Evolutionary conservation across 768 basidiomycete genomes (phyloP).

Genomic region (Tephrocybe sp.): DNA sequence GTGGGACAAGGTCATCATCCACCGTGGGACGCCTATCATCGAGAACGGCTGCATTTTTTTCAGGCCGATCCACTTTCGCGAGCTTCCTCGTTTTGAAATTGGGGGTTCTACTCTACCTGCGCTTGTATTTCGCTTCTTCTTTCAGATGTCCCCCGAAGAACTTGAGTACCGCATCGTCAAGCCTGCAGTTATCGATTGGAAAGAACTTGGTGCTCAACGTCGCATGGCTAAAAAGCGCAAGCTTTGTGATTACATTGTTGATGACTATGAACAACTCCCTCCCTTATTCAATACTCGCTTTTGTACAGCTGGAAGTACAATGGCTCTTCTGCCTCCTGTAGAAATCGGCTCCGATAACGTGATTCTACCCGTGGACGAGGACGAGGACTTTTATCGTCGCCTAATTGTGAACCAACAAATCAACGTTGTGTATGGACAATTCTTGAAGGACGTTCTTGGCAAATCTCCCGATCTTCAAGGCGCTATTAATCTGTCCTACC

Average conservation of each 20-base stretch:
- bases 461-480: constrained; percentile 11
- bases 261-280: not conserved
- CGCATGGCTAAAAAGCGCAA: not conserved
- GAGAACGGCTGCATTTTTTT: constrained; percentile 17
- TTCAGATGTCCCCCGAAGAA: not conserved
- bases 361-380: no score
- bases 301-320: not conserved
- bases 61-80: not conserved
- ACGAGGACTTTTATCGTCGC: no score
- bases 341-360: not conserved
- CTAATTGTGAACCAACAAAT: no score
- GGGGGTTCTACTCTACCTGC: not conserved
- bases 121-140: not conserved
- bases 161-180: not conserved
- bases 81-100: not conserved
- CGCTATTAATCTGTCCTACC: constrained; percentile 2
- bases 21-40: no score
- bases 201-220: not conserved
- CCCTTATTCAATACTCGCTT: no score
- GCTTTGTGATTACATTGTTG: not conserved
- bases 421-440: constrained; percentile 6
- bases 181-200: not conserved
- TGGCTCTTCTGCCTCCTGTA: not conserved
- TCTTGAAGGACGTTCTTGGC: constrained; percentile 2
- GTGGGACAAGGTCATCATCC: not conserved